These are phyloP conservation scores for Hymenoscyphus fraxineus DNA, from an alignment of 2,329 filamentous ascomycete genomes.

Conservation along the genomic window DNA sequence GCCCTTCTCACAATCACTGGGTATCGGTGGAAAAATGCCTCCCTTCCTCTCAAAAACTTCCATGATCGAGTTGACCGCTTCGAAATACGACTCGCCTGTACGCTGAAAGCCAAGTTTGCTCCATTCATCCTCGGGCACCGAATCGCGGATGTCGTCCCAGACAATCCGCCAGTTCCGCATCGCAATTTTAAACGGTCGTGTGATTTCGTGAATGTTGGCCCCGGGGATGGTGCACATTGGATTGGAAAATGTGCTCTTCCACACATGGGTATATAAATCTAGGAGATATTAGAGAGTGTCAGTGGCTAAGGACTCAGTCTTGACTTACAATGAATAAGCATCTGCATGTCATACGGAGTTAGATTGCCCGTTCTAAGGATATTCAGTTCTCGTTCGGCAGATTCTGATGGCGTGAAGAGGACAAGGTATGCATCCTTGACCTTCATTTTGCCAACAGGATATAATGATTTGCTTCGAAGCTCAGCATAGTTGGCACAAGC, in stretches of 20 bases:
- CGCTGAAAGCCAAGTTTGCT: conserved; percentile 31
- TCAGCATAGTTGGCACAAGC: conserved; percentile 27
- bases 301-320: neutral
- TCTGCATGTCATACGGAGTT: conserved; percentile 33
- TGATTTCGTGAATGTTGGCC: conserved; percentile 18
- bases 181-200: conserved; percentile 28
- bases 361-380: conserved; percentile 21
- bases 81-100: conserved; percentile 32
- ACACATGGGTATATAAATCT: conserved; percentile 33
- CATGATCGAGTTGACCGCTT: conserved; percentile 25
- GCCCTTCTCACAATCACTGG: conserved; percentile 33
- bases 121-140: conserved; percentile 25
- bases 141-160: conserved; percentile 31
- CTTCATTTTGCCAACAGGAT: conserved; percentile 27
- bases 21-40: conserved; percentile 26
- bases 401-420: conserved; percentile 24
- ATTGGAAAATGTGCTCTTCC: conserved; percentile 30
- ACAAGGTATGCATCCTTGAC: conserved; percentile 31
- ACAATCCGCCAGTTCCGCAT: conserved; percentile 31
- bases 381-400: conserved; percentile 19
- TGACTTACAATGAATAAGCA: conserved; percentile 32
- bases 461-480: conserved; percentile 17
- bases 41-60: conserved; percentile 25
- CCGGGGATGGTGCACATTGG: conserved; percentile 22
- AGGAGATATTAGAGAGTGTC: conserved; percentile 4